These are phyloP conservation scores for Citrus hindsii DNA, from an alignment of 345 rosid species.

Conservation along the genomic window DNA sequence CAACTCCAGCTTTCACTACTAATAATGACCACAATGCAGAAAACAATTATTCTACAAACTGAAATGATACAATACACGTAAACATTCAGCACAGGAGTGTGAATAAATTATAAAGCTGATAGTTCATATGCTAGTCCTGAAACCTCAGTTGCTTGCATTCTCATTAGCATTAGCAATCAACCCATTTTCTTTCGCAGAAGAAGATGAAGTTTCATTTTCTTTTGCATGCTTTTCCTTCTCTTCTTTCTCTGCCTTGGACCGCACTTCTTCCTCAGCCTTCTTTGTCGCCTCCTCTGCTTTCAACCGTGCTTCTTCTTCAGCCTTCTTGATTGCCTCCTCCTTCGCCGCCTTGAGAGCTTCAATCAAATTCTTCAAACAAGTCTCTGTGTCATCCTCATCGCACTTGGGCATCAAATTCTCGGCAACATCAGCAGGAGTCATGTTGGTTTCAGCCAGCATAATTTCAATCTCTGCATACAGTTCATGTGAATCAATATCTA, in stretches of 20 bases:
- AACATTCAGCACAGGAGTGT: not conserved
- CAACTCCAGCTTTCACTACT: not conserved
- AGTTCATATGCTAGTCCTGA: not conserved
- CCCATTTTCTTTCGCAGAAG: conserved; percentile 3
- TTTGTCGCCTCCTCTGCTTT: conserved; percentile 16
- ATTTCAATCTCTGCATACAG: conserved; percentile 15
- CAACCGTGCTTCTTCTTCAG: conserved; percentile 21
- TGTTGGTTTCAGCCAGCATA: conserved; percentile 31
- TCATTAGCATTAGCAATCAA: not conserved
- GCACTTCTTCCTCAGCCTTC: conserved; percentile 9
- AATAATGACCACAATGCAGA: not conserved
- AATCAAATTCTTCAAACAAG: conserved; percentile 29
- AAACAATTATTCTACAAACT: not conserved
- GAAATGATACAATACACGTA: not conserved
- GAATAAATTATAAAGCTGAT: not conserved
- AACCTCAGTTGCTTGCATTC: not conserved
- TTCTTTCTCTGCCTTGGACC: not conserved
- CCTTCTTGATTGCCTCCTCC: conserved; percentile 26
- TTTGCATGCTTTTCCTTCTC: not conserved
- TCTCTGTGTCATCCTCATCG: conserved; percentile 24
- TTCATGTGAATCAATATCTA: conserved; percentile 27
- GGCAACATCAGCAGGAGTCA: conserved; percentile 51
- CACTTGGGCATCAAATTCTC: conserved; percentile 45
- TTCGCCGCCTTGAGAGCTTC: conserved; percentile 34
- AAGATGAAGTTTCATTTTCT: conserved; percentile 6